Evolutionary conservation across 495 filamentous ascomycete genomes (phyloP).

Genomic region (Trichoderma gamsii): DNA sequence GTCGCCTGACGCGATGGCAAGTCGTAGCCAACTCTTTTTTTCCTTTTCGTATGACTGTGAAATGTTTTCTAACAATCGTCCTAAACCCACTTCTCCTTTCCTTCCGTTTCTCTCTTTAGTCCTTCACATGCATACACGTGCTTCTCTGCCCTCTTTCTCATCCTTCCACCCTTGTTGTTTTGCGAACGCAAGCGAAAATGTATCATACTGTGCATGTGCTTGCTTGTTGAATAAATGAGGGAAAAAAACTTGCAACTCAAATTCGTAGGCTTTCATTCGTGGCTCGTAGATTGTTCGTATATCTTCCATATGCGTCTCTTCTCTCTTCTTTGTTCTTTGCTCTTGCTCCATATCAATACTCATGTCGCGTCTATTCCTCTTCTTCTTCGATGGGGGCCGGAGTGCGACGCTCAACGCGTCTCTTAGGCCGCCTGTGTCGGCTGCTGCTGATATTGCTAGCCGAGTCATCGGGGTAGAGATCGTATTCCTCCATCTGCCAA

Average conservation of each 20-base stretch:
- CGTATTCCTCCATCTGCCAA: conserved; percentile 53
- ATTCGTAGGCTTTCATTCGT: background rate
- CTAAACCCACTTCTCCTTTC: background rate
- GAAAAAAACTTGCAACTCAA: background rate
- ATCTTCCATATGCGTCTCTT: background rate
- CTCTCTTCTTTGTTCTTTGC: background rate
- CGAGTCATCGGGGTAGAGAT: conserved; percentile 65
- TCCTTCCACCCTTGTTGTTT: background rate
- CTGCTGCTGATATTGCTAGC: conserved; percentile 85
- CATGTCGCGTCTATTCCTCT: conserved; percentile 37
- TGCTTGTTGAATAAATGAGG: background rate
- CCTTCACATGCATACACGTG: background rate
- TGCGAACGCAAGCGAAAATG: background rate
- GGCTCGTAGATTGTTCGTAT: background rate
- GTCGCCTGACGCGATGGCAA: background rate
- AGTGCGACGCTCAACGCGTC: conserved; percentile 67
- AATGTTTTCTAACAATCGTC: background rate
- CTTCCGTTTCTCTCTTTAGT: background rate
- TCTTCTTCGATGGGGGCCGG: conserved; percentile 85
- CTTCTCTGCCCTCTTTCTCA: background rate
- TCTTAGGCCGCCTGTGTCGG: conserved; percentile 61
- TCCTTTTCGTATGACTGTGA: background rate
- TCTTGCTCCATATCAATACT: background rate
- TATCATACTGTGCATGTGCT: background rate
- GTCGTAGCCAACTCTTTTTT: background rate